phyloP scores from a whole-genome alignment of 768 basidiomycete species.

The Terana coerulea region DNA sequence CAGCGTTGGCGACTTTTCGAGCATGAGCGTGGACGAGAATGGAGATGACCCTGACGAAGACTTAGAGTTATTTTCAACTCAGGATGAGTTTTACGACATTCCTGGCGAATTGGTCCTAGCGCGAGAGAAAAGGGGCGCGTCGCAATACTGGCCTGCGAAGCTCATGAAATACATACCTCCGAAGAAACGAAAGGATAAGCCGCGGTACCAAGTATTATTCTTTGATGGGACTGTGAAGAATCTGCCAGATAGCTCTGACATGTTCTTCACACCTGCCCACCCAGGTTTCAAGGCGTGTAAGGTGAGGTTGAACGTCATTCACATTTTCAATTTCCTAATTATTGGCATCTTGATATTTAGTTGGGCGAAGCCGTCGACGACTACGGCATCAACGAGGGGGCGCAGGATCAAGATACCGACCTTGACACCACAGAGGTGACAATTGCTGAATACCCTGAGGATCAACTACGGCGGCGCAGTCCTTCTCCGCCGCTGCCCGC shows the following conservation, averaged over 20 bases:
- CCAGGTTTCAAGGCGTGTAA: slow-evolving; percentile 61
- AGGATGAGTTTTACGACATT: slow-evolving; percentile 49
- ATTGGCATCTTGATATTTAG: slow-evolving; percentile 26
- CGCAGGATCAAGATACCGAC: slow-evolving; percentile 23
- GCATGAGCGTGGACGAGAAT: slow-evolving; percentile 2
- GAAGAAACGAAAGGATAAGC: slow-evolving; percentile 29
- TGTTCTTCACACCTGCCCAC: slow-evolving; percentile 57
- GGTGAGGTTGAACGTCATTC: slow-evolving; percentile 30
- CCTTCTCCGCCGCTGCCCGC: slow-evolving; percentile 41
- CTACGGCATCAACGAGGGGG: slow-evolving; percentile 30
- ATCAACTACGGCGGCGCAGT: slow-evolving; percentile 34
- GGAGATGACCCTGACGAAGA: slow-evolving; percentile 4
- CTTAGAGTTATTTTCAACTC: too few relatives aligned
- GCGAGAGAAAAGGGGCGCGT: slow-evolving; percentile 31
- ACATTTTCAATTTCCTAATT: background rate
- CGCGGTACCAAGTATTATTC: slow-evolving; percentile 55
- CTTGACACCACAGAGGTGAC: slow-evolving; percentile 13
- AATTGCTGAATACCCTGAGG: slow-evolving; percentile 17
- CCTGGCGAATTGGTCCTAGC: slow-evolving; percentile 70
- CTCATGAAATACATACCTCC: slow-evolving; percentile 51
- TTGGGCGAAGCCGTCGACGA: slow-evolving; percentile 56
- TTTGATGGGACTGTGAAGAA: slow-evolving; percentile 45
- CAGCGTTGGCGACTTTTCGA: background rate
- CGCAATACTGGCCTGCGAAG: slow-evolving; percentile 64
- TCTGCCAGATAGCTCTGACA: slow-evolving; percentile 38